Evolutionary conservation across 139 green algal genomes (phyloP).

Genomic region (Closterium sp.): DNA sequence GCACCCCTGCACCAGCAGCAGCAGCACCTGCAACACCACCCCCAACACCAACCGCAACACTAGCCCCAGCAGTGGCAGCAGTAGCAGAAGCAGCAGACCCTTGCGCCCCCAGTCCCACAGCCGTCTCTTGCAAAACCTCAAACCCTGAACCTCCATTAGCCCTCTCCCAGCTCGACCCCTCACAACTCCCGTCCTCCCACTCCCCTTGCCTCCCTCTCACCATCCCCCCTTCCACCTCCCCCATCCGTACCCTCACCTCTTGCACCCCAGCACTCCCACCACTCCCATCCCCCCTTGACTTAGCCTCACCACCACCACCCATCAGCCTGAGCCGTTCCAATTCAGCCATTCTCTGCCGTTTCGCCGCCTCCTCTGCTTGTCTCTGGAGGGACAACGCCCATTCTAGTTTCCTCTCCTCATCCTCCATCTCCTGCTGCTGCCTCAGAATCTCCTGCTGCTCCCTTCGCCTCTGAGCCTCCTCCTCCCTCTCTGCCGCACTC

Average conservation of each 20-base stretch:
- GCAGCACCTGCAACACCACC: neutral
- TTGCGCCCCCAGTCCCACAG: neutral
- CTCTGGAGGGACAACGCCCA: slow-evolving; percentile 1
- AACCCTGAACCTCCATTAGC: neutral
- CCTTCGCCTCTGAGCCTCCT: neutral
- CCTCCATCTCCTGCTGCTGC: slow-evolving; percentile 13
- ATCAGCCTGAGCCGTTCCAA: neutral
- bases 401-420: slow-evolving; percentile 15
- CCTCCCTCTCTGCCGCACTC: neutral
- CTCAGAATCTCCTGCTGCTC: slow-evolving; percentile 6
- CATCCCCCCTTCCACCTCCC: neutral
- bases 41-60: neutral
- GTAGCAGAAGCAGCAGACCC: neutral
- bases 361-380: slow-evolving; percentile 6
- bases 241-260: neutral
- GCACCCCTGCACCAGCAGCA: neutral
- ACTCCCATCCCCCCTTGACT: neutral
- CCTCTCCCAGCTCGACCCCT: neutral
- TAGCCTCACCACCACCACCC: too few species aligned
- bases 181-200: neutral
- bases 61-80: neutral
- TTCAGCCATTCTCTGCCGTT: slow-evolving; percentile 12
- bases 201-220: neutral
- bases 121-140: neutral
- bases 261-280: neutral